A percentile compares a stretch with the other conserved stretches of the same genome.
These are phyloP conservation scores for Russula vinacea DNA, from an alignment of 768 basidiomycete species.

Conservation along the genomic window DNA sequence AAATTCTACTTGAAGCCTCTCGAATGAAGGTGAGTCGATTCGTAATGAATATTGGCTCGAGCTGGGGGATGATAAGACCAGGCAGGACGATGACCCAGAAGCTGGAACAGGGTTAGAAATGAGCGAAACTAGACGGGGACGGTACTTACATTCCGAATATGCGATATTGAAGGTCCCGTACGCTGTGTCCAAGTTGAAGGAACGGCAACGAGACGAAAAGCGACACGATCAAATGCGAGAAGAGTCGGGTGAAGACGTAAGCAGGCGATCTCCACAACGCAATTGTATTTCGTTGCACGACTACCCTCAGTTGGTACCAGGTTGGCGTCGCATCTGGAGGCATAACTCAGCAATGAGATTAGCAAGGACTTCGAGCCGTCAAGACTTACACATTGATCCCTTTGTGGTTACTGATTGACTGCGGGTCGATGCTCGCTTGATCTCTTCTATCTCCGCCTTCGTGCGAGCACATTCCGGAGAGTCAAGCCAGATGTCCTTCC, in stretches of 20 bases:
- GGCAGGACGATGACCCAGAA: constrained; percentile 69
- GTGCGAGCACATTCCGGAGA: constrained; percentile 53
- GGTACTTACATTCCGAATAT: constrained; percentile 61
- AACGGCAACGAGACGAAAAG: constrained; percentile 75
- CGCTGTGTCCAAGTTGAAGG: constrained; percentile 64
- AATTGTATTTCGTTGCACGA: constrained; percentile 64
- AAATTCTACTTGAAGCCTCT: constrained; percentile 84
- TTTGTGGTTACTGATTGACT: not conserved
- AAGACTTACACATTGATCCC: constrained; percentile 17
- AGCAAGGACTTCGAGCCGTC: too few species aligned
- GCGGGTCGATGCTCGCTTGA: constrained; percentile 37
- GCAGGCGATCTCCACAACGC: constrained; percentile 83
- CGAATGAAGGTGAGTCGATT: constrained; percentile 47
- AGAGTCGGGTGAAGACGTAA: constrained; percentile 81
- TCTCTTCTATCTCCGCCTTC: constrained; percentile 41
- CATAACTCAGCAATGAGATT: constrained; percentile 41
- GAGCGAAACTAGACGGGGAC: too few species aligned
- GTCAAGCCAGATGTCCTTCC: constrained; percentile 83
- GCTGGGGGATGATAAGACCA: constrained; percentile 77
- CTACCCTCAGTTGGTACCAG: constrained; percentile 67
- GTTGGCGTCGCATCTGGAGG: constrained; percentile 54
- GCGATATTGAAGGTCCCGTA: constrained; percentile 73
- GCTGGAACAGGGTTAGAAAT: constrained; percentile 14
- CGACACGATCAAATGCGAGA: constrained; percentile 68
- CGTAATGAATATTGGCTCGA: constrained; percentile 80